Conservation (phyloP, 495 filamentous ascomycete genomes). For the Haplographium delicatum region DNA sequence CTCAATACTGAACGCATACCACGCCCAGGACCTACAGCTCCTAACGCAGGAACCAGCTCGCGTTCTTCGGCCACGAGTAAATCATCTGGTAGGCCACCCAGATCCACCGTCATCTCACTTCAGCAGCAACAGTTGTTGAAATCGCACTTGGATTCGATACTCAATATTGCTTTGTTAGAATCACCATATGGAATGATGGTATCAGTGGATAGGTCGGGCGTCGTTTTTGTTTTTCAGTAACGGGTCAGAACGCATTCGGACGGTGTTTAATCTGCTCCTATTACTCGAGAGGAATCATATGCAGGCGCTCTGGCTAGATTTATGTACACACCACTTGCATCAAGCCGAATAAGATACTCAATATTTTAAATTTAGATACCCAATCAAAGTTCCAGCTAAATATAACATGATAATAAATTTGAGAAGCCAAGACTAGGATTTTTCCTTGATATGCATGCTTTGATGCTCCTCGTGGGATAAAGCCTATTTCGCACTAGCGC, state of each 20-base stretch:
- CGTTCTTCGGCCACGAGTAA: constrained; percentile 30
- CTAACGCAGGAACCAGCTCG: constrained; percentile 34
- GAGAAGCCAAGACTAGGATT: too few species aligned
- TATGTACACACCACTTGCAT: too few species aligned
- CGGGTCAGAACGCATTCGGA: constrained; percentile 12
- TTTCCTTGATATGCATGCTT: not conserved
- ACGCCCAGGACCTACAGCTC: constrained; percentile 34
- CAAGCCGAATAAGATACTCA: not conserved
- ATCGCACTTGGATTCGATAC: constrained; percentile 82
- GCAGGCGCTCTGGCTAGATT: too few species aligned
- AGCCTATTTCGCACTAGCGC: constrained; percentile 16
- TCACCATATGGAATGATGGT: constrained; percentile 88
- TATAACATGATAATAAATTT: too few species aligned
- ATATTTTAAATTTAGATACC: not conserved
- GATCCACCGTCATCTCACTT: constrained; percentile 80
- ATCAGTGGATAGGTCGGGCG: constrained; percentile 84
- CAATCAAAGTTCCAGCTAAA: not conserved
- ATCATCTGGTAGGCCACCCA: constrained; percentile 46
- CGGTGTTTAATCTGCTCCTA: constrained; percentile 10
- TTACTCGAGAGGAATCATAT: not conserved
- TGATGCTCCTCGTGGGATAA: constrained; percentile 7
- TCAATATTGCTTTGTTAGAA: constrained; percentile 84
- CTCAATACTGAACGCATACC: constrained; percentile 68
- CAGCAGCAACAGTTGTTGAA: constrained; percentile 83
- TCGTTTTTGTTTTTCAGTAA: constrained; percentile 83